These are phyloP conservation scores for Ambrosiella xylebori DNA, from an alignment of 2,329 filamentous ascomycete species.

Conservation along the genomic window DNA sequence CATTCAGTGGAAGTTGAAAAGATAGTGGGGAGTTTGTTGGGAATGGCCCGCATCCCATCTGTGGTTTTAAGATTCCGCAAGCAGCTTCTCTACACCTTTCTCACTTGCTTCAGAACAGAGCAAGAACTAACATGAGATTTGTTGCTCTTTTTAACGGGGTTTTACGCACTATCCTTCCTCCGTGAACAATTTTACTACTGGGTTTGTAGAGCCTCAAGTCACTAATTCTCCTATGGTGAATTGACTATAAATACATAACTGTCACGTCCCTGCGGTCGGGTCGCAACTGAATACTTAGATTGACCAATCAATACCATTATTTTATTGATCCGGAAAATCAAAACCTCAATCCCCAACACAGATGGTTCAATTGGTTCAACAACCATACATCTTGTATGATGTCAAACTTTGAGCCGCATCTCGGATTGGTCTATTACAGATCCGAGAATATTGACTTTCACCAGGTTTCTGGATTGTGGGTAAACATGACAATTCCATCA, in stretches of 20 bases:
- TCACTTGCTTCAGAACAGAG: not conserved
- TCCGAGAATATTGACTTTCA: not conserved
- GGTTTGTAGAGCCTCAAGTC: not conserved
- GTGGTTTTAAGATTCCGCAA: not conserved
- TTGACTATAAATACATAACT: not conserved
- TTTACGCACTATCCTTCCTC: conserved; percentile 1
- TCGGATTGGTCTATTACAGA: not conserved
- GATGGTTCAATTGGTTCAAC: not conserved
- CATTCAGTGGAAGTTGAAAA: conserved; percentile 1
- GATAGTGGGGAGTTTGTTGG: conserved; percentile 7
- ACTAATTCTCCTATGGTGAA: not conserved
- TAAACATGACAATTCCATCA: no score
- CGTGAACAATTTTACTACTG: not conserved
- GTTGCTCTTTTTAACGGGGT: not conserved
- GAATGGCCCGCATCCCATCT: conserved; percentile 10
- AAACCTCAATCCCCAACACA: not conserved
- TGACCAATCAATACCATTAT: not conserved
- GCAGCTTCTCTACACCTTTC: not conserved
- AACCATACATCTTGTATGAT: not conserved
- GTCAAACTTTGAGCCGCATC: not conserved
- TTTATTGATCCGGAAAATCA: not conserved
- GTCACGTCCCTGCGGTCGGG: not conserved
- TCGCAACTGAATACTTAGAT: not conserved
- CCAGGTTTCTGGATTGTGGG: no score
- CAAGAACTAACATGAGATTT: not conserved